Evolutionary conservation across 1,284 basidiomycete species (phyloP).

Genomic region (Hypsizygus ulmarius): DNA sequence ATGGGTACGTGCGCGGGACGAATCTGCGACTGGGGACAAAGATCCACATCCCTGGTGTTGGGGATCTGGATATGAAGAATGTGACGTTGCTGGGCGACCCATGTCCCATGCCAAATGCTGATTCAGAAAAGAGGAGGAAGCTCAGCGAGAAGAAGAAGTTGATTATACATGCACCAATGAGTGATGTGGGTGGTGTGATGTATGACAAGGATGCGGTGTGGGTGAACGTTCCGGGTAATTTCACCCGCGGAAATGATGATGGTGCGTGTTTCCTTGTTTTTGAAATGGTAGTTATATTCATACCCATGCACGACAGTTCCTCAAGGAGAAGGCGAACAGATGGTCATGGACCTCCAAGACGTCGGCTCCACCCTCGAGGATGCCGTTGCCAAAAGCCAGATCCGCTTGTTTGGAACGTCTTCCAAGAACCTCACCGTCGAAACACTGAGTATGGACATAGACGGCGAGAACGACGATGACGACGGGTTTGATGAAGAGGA

Average conservation of each 20-base stretch:
- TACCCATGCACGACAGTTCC: slow-evolving; percentile 40
- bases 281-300: slow-evolving; percentile 11
- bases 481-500: slow-evolving; percentile 26
- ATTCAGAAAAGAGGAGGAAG: slow-evolving; percentile 90
- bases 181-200: slow-evolving; percentile 94
- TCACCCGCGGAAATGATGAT: slow-evolving; percentile 69
- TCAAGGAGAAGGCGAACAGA: slow-evolving; percentile 91
- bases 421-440: slow-evolving; percentile 51
- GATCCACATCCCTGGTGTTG: slow-evolving; percentile 94
- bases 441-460: slow-evolving; percentile 16
- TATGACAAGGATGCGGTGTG: slow-evolving; percentile 99
- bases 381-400: slow-evolving; percentile 76
- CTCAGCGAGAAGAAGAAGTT: slow-evolving; percentile 94
- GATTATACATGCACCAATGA: slow-evolving; percentile 97
- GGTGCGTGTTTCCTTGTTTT: slow-evolving; percentile 36
- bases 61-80: slow-evolving; percentile 77
- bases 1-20: slow-evolving; percentile 93
- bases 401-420: slow-evolving; percentile 85
- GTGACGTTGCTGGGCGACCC: slow-evolving; percentile 86
- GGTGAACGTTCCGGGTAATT: slow-evolving; percentile 95
- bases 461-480: slow-evolving; percentile 35
- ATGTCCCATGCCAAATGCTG: slow-evolving; percentile 89
- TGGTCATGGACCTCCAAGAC: slow-evolving; percentile 97
- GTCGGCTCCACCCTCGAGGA: slow-evolving; percentile 83
- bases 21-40: slow-evolving; percentile 81